These are phyloP conservation scores for Mollisia scopiformis DNA, from an alignment of 2,329 filamentous ascomycete genomes.

Conservation along the genomic window DNA sequence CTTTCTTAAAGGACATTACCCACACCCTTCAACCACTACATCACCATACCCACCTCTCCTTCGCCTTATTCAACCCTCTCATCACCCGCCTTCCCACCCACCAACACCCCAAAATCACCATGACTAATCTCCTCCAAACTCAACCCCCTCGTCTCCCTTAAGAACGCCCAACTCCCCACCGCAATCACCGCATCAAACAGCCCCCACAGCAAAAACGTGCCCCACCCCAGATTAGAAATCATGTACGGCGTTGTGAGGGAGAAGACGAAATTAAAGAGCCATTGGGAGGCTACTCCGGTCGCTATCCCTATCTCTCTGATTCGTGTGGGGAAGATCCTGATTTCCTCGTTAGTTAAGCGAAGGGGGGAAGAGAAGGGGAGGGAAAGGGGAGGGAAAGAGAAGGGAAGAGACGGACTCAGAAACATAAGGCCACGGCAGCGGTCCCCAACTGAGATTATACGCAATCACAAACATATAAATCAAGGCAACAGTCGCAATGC, in stretches of 20 bases:
- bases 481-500: conserved; percentile 53
- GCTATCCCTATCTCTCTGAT: conserved; percentile 51
- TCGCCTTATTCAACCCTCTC: too few species aligned
- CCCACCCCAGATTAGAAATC: conserved; percentile 49
- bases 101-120: conserved; percentile 7
- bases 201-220: conserved; percentile 48
- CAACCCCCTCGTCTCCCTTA: conserved; percentile 72
- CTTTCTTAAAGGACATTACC: too few species aligned
- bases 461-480: conserved; percentile 59
- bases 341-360: too few species aligned
- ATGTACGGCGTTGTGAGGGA: conserved; percentile 52
- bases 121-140: conserved; percentile 59
- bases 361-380: not conserved
- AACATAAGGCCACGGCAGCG: conserved; percentile 53
- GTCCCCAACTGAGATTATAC: conserved; percentile 55
- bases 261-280: conserved; percentile 56
- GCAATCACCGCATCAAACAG: conserved; percentile 47
- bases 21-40: too few species aligned
- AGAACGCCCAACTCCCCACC: conserved; percentile 50
- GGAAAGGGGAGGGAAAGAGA: not conserved
- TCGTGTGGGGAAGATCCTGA: conserved; percentile 49
- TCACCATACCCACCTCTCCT: too few species aligned
- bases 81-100: too few species aligned
- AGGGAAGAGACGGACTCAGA: conserved; percentile 35
- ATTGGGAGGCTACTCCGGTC: conserved; percentile 52